Base-by-base conservation (phyloP, 495 filamentous ascomycete species). In the Lichenothelia convexa region DNA sequence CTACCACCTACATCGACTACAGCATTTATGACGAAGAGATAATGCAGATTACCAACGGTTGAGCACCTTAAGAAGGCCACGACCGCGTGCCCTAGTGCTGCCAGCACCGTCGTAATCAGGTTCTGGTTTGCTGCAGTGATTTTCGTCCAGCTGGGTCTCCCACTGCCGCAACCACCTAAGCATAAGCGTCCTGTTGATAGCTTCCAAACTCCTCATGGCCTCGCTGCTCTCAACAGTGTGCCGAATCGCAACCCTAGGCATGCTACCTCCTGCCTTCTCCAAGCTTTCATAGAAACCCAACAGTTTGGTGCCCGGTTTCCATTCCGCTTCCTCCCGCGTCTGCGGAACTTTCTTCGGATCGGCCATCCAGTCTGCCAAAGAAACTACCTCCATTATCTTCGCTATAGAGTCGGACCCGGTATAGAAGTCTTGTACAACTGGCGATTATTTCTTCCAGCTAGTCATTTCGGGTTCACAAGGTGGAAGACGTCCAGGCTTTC, bases 271-370 rank as follows among this genome's bases (percentile, higher is more conserved):
- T 9, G 6, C 7, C 22, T 5, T 17, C 11, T 18, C 21, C 15
- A 43, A n/a, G 5, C 32, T 29, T 19, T 35, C 22, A 21, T 35
- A 44, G 30, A 44, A 44, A 12, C 23, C 42, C 3, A 44, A 15
- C 3, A 44, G 32, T 37, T 44, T 44, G 15, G 30, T 23, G 3
- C 21, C 36, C 3, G 42, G 42, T 3, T 18, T 34, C 17, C 2
- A 0, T 2, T 11, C 36, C 0, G 26, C 5, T 21, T 35, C 23
- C 19, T 20, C 35, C 21, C 7, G 12, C 8, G 40, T 30, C 12
- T 16, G 13, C 8, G 18, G 39, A 4, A 21, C 33, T 4, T 22
- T 16, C 21, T 18, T 30, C 17, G 38, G 18, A 23, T 5, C 11
- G n/a, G 18, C 22, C 2, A 38, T 12, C 40, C 40, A 42, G 7